phyloP scores from a whole-genome alignment of 345 rosid genomes.

The Boechera stricta region DNA sequence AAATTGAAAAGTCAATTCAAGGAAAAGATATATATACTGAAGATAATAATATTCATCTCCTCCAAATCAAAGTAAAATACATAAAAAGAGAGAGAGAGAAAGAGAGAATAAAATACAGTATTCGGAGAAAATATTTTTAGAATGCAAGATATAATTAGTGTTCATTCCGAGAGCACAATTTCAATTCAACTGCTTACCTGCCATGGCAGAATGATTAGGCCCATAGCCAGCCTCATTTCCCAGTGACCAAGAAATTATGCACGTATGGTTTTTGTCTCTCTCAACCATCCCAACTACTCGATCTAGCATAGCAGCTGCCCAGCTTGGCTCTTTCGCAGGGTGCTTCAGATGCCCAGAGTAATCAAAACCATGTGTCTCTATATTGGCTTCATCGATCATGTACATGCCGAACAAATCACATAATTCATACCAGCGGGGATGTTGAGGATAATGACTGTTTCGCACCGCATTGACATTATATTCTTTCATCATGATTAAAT shows the following conservation, averaged over 20 bases:
- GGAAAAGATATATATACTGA: not conserved
- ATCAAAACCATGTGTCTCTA: slow-evolving; percentile 97
- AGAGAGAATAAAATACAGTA: slow-evolving; percentile 5
- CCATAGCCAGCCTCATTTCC: slow-evolving; percentile 98
- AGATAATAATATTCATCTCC: not conserved
- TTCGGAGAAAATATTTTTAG: not conserved
- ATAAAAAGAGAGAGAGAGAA: not conserved
- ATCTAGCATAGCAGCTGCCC: slow-evolving; percentile 96
- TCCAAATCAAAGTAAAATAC: slow-evolving; percentile 11
- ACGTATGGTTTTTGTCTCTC: slow-evolving; percentile 94
- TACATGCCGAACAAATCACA: slow-evolving; percentile 97
- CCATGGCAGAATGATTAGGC: slow-evolving; percentile 96
- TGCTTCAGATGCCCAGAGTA: slow-evolving; percentile 79
- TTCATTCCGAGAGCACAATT: not conserved
- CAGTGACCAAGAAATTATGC: slow-evolving; percentile 91
- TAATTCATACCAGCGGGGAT: slow-evolving; percentile 96
- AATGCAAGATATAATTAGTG: not conserved
- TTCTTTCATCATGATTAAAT: slow-evolving; percentile 94
- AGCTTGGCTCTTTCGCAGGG: slow-evolving; percentile 82
- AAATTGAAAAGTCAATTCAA: not conserved
- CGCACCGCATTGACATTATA: slow-evolving; percentile 93
- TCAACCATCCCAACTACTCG: slow-evolving; percentile 98
- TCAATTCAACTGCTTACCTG: slow-evolving; percentile 57
- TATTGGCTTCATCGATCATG: slow-evolving; percentile 99
- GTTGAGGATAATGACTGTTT: slow-evolving; percentile 99